Evolutionary conservation across 805 yeast species (phyloP), one percentile per base, ranked within the genome.

Genomic region (Candida gorgasii): DNA sequence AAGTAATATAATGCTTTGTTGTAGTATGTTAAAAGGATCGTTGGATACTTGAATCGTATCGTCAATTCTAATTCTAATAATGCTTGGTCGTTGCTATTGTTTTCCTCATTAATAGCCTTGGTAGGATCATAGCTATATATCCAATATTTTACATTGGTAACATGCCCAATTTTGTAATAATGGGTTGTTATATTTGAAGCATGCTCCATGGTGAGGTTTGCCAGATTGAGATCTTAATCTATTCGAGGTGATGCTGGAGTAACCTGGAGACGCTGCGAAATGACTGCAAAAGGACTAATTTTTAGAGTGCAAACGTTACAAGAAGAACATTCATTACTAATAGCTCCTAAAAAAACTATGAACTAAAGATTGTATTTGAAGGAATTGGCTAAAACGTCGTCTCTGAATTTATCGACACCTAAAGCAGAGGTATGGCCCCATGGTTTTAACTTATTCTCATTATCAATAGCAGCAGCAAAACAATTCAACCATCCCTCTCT

Each of bases 151-250:
- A 69, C 55, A 40, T 49, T 47, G 14, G 52, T 48, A 9, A 70
- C 31, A 49, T 65, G 72, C 9, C 70, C 76, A 36, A 71, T 46
- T 50, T 69, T 69, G 47, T 61, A 61, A 56, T 64, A 69, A 46
- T 70, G 71, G 26, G 76, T 68, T 24, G 53, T 45, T 12, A 67
- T 55, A 40, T 50, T 51, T 19, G 65, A 54, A 32, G 67, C 60
- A 44, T 50, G 40, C 5, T 40, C 22, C 19, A 34, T 34, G 47
- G 37, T 48, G 46, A 48, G 43, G n/a, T n/a, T n/a, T n/a, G n/a
- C n/a, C n/a, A n/a, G n/a, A n/a, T n/a, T n/a, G n/a, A n/a, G n/a
- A n/a, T n/a, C n/a, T n/a, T n/a, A n/a, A n/a, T n/a, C n/a, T n/a
- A n/a, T n/a, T n/a, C n/a, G n/a, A n/a, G n/a, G n/a, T n/a, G n/a